Percentiles rank a stretch among this genome's conserved stretches.
Evolutionary conservation across 805 yeast species (phyloP).

Genomic region (Lachancea kluyveri): DNA sequence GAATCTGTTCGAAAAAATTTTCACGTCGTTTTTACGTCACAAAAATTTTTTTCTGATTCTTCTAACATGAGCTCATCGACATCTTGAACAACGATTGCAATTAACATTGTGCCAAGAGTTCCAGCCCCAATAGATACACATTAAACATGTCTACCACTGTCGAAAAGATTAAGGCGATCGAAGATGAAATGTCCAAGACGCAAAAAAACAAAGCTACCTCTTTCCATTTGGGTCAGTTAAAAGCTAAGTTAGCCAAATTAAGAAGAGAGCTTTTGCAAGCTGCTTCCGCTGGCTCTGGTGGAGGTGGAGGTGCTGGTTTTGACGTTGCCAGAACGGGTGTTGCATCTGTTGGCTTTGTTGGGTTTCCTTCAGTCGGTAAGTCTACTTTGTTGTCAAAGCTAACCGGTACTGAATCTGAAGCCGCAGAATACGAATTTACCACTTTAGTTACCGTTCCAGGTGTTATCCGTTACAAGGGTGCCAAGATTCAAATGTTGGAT

Average conservation of each 20-base stretch:
- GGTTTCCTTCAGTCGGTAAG: constrained; percentile 91
- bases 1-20: constrained; percentile 3
- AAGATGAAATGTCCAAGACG: constrained; percentile 96
- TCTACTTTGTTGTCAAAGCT: constrained; percentile 79
- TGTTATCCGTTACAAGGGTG: constrained; percentile 91
- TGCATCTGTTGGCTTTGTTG: constrained; percentile 95
- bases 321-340: constrained; percentile 99
- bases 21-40: too few relatives aligned
- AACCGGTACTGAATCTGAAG: constrained; percentile 96
- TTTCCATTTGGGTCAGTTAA: constrained; percentile 93
- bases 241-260: constrained; percentile 92
- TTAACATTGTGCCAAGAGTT: too few relatives aligned
- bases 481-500: constrained; percentile 93
- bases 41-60: too few relatives aligned
- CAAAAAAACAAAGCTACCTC: constrained; percentile 98
- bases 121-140: too few relatives aligned
- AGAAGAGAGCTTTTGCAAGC: constrained; percentile 85
- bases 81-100: too few relatives aligned
- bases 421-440: constrained; percentile 97
- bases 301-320: constrained; percentile 90
- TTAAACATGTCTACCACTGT: constrained; percentile 62
- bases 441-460: constrained; percentile 98
- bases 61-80: too few relatives aligned
- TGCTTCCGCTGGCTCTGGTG: constrained; percentile 68
- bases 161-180: constrained; percentile 78